Evolutionary conservation across 1,139 yeast genomes (phyloP).

Genomic region (Candida sanyaensis): DNA sequence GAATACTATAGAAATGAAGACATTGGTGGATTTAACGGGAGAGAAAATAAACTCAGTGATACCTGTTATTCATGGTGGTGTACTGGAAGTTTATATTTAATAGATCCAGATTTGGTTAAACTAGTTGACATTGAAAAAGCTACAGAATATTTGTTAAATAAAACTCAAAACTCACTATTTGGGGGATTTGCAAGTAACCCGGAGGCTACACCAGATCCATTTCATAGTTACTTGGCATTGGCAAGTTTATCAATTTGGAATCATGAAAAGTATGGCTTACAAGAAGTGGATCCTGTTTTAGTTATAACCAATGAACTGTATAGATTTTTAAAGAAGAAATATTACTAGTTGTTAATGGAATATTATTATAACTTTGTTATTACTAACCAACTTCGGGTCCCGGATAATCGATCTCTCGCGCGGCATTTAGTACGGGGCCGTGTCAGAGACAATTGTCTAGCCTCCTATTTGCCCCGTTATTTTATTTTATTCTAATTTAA

Average conservation of each 20-base stretch:
- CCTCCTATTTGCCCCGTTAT: no score
- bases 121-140: constrained; percentile 43
- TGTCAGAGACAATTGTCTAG: no score
- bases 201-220: constrained; percentile 66
- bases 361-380: not conserved
- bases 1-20: constrained; percentile 46
- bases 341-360: not conserved
- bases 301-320: constrained; percentile 25
- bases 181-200: constrained; percentile 86
- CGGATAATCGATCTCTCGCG: not conserved
- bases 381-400: not conserved
- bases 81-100: constrained; percentile 55
- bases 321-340: constrained; percentile 7
- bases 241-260: constrained; percentile 55
- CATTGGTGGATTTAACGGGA: constrained; percentile 84
- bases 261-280: constrained; percentile 17
- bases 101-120: constrained; percentile 24
- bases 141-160: constrained; percentile 48
- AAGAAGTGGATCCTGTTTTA: constrained; percentile 25
- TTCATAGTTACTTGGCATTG: constrained; percentile 64
- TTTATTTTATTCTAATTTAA: no score
- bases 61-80: constrained; percentile 96
- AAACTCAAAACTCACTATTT: constrained; percentile 61
- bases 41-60: constrained; percentile 82
- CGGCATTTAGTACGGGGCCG: no score